These are phyloP conservation scores for Russula earlei DNA, from an alignment of 768 basidiomycete genomes.

Conservation along the genomic window DNA sequence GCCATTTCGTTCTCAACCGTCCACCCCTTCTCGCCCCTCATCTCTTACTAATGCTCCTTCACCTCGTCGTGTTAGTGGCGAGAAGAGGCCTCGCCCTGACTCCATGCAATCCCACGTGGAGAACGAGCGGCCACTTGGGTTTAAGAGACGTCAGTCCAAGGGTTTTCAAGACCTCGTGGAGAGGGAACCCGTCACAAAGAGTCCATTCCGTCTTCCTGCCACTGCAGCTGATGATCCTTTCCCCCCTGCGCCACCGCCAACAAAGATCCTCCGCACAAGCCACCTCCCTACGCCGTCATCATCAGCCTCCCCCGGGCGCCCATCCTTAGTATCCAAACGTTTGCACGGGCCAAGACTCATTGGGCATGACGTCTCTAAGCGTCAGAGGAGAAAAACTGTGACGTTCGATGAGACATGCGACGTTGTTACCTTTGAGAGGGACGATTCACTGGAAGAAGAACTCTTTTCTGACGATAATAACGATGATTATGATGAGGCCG, in stretches of 20 bases:
- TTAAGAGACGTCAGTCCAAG: constrained; percentile 69
- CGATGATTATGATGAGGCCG: constrained; percentile 19
- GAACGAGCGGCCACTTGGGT: constrained; percentile 60
- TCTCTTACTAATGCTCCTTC: constrained; percentile 29
- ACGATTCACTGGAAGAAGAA: constrained; percentile 34
- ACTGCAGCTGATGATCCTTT: constrained; percentile 20
- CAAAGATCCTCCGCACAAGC: constrained; percentile 3
- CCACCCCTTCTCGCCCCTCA: constrained; percentile 25
- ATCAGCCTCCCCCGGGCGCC: constrained; percentile 45
- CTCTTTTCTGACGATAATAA: constrained; percentile 34
- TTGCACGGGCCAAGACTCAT: constrained; percentile 68
- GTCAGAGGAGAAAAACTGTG: constrained; percentile 65
- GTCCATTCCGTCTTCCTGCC: constrained; percentile 52
- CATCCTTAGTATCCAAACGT: constrained; percentile 61
- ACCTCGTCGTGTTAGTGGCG: constrained; percentile 56
- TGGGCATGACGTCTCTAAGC: constrained; percentile 22
- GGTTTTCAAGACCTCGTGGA: constrained; percentile 63
- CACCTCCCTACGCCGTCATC: constrained; percentile 23
- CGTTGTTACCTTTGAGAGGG: constrained; percentile 70
- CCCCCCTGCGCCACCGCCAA: constrained; percentile 22
- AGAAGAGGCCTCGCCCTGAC: constrained; percentile 64
- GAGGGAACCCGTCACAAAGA: constrained; percentile 73
- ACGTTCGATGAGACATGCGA: constrained; percentile 74
- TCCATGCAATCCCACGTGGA: constrained; percentile 66
- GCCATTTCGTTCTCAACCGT: constrained; percentile 65